These are phyloP conservation scores for Canavalia ensiformis DNA, from an alignment of 306 rosid genomes.

Conservation along the genomic window DNA sequence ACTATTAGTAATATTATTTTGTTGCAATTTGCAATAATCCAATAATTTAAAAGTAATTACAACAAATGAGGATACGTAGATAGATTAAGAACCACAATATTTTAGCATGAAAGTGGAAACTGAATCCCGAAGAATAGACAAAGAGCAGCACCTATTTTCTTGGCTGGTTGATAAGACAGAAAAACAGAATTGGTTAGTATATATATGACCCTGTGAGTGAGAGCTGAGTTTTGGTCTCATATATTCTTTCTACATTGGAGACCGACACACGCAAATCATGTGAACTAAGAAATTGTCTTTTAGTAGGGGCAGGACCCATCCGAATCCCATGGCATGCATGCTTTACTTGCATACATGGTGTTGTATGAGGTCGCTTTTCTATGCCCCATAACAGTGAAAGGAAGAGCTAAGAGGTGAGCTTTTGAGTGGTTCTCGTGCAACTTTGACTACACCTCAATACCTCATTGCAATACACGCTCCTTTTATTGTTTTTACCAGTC, in stretches of 20 bases:
- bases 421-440: slow-evolving; percentile 50
- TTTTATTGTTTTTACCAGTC: background rate
- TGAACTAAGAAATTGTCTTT: slow-evolving; percentile 47
- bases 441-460: slow-evolving; percentile 34
- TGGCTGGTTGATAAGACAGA: background rate
- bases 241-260: slow-evolving; percentile 37
- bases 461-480: background rate
- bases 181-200: slow-evolving; percentile 16
- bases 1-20: background rate
- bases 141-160: background rate
- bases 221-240: background rate
- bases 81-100: background rate
- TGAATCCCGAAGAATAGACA: background rate
- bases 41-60: background rate
- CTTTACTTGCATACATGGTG: slow-evolving; percentile 17
- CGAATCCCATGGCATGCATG: slow-evolving; percentile 44
- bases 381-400: slow-evolving; percentile 30
- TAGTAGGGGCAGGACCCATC: slow-evolving; percentile 34
- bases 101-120: background rate
- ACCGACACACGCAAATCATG: slow-evolving; percentile 61
- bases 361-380: slow-evolving; percentile 34
- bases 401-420: background rate
- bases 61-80: background rate
- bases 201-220: background rate
- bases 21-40: background rate